These are phyloP conservation scores for Ciborinia camelliae DNA, from an alignment of 2,329 filamentous ascomycete species.

Conservation along the genomic window DNA sequence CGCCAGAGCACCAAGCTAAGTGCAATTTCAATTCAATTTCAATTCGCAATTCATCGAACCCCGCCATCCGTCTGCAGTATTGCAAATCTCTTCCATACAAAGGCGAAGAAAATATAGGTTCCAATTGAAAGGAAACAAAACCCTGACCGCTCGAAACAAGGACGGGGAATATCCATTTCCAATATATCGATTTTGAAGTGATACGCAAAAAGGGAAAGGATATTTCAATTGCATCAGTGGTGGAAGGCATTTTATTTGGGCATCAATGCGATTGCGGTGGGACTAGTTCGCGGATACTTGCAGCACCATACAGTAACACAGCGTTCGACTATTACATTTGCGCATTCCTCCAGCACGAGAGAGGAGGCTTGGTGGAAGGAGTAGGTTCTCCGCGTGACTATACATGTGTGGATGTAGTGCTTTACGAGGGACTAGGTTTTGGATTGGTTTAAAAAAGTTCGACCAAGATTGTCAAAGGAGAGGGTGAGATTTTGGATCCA, in stretches of 20 bases:
- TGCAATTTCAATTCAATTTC: constrained; percentile 19
- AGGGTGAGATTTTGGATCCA: constrained; percentile 11
- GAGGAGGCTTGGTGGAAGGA: constrained; percentile 15
- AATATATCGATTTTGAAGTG: constrained; percentile 22
- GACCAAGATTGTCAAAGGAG: constrained; percentile 9
- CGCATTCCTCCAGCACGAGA: constrained; percentile 14
- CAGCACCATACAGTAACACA: constrained; percentile 31
- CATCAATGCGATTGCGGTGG: constrained; percentile 35
- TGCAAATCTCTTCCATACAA: background rate
- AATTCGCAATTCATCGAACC: constrained; percentile 5
- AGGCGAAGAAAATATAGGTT: constrained; percentile 1
- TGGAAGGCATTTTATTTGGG: constrained; percentile 27
- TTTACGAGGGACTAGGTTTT: constrained; percentile 15
- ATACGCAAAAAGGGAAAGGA: constrained; percentile 17
- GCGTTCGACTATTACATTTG: constrained; percentile 25
- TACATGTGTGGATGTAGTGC: constrained; percentile 17
- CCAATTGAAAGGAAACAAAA: constrained; percentile 9
- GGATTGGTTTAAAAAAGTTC: constrained; percentile 12
- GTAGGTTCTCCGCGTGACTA: constrained; percentile 21
- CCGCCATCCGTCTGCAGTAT: constrained; percentile 3
- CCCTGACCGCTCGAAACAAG: constrained; percentile 12
- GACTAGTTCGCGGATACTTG: constrained; percentile 32
- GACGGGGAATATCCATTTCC: constrained; percentile 19
- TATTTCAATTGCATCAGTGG: constrained; percentile 19
- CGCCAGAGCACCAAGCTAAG: constrained; percentile 11